Conservation (phyloP, 306 rosid genomes). For the Oemleria cerasiformis region DNA sequence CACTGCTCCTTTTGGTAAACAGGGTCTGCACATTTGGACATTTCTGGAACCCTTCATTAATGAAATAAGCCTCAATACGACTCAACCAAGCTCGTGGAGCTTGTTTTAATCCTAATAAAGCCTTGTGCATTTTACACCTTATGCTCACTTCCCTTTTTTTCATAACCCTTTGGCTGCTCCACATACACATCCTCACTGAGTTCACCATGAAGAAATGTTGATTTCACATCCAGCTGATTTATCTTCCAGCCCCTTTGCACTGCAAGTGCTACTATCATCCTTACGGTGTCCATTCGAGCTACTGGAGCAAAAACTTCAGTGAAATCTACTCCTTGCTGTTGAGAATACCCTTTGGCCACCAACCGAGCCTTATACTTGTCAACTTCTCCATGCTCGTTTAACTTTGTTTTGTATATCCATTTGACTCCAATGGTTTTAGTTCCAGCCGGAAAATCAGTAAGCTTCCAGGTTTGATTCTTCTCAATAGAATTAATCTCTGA, state of each 20-base stretch:
- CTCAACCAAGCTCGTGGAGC: too few species aligned
- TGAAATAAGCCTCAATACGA: too few species aligned
- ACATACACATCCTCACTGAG: too few species aligned
- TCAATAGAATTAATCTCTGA: background rate
- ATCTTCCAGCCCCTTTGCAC: too few species aligned
- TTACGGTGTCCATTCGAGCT: background rate
- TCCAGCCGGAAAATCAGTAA: background rate
- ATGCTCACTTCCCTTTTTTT: background rate
- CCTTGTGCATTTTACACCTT: background rate
- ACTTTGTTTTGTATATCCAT: too few species aligned
- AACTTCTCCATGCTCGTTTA: too few species aligned
- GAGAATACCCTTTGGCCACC: background rate
- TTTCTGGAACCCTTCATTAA: background rate
- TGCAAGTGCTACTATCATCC: too few species aligned
- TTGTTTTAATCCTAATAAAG: too few species aligned
- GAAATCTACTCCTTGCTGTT: conserved; percentile 2
- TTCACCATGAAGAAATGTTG: conserved; percentile 9
- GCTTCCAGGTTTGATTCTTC: conserved; percentile 4
- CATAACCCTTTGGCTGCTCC: background rate
- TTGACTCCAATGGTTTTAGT: background rate
- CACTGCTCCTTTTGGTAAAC: conserved; percentile 2
- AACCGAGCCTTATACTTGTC: too few species aligned
- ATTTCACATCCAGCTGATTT: background rate
- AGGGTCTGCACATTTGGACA: background rate
- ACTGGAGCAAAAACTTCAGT: too few species aligned